A percentile compares a stretch with the other conserved stretches of the same genome.
These are phyloP conservation scores for Malassezia pachydermatis DNA, from an alignment of 1,284 basidiomycete species.

Conservation along the genomic window DNA sequence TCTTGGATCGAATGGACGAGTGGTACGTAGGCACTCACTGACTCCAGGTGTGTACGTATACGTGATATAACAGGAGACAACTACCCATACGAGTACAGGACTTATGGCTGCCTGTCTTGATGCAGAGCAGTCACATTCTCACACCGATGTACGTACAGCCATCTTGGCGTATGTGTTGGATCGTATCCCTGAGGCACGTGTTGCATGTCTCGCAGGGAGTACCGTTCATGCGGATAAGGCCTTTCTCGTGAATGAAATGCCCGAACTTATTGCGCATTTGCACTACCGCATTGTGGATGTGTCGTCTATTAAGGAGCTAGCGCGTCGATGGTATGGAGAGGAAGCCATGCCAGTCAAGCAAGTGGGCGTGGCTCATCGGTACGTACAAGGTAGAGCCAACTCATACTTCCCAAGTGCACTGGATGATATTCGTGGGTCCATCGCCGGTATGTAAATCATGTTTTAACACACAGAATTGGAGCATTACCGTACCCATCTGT, in stretches of 20 bases:
- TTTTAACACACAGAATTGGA: constrained; percentile 48
- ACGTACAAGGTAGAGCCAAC: constrained; percentile 21
- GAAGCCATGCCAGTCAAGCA: constrained; percentile 23
- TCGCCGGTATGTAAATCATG: constrained; percentile 49
- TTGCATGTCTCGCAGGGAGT: constrained; percentile 66
- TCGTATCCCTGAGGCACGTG: constrained; percentile 50
- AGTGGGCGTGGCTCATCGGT: constrained; percentile 24
- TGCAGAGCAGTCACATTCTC: constrained; percentile 27
- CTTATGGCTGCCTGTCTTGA: constrained; percentile 28
- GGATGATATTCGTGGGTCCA: constrained; percentile 65
- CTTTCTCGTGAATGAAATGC: constrained; percentile 67
- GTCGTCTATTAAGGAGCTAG: constrained; percentile 64
- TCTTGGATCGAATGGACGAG: constrained; percentile 53
- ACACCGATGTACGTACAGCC: constrained; percentile 47
- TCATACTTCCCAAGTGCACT: constrained; percentile 55
- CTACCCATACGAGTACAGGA: constrained; percentile 27
- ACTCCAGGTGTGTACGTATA: not conserved
- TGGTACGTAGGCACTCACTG: constrained; percentile 22
- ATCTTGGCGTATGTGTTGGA: constrained; percentile 51
- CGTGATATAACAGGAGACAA: constrained; percentile 1
- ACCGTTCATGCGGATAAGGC: constrained; percentile 66
- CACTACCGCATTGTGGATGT: constrained; percentile 54
- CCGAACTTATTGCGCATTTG: constrained; percentile 52
- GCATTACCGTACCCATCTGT: constrained; percentile 49
- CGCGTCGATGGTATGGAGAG: constrained; percentile 64